Evolutionary conservation across 257 asterid species (phyloP).

Genomic region (Scutellaria baicalensis): DNA sequence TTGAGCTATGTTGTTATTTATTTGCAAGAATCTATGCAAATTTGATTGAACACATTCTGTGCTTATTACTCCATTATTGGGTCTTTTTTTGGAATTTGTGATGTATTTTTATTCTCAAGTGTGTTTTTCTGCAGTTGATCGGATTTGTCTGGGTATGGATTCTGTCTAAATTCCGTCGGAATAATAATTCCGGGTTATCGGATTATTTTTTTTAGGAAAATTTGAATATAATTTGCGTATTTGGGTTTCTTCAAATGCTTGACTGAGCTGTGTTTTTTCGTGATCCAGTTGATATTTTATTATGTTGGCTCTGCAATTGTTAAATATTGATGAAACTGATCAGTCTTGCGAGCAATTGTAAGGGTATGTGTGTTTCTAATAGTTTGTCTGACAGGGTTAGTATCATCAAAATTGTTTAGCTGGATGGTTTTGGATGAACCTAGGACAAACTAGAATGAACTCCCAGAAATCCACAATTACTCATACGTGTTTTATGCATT

Average conservation of each 20-base stretch:
- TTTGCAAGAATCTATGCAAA: no score
- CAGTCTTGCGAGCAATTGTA: conserved; percentile 7
- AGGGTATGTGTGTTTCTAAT: background rate
- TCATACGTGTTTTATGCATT: conserved; percentile 2
- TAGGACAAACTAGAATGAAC: background rate
- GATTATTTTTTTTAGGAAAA: background rate
- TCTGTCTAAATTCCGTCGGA: conserved; percentile 7
- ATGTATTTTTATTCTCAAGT: background rate
- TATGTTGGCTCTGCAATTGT: background rate
- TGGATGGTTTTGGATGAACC: conserved; percentile 4
- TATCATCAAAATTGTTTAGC: background rate
- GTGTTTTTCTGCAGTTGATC: conserved; percentile 14
- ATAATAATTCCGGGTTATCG: conserved; percentile 3
- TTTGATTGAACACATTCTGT: no score
- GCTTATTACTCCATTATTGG: conserved; percentile 8
- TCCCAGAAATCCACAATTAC: background rate
- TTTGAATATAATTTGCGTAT: background rate
- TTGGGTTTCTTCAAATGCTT: conserved; percentile 1
- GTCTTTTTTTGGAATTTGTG: background rate
- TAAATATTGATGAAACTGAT: background rate
- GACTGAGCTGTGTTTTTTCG: conserved; percentile 4
- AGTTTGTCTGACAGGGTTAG: background rate
- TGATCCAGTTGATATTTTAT: conserved; percentile 3
- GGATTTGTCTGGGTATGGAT: conserved; percentile 12
- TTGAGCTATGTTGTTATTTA: no score